Conservation (phyloP, 805 yeast species). For the Cyberlindnera euphorbiae region DNA sequence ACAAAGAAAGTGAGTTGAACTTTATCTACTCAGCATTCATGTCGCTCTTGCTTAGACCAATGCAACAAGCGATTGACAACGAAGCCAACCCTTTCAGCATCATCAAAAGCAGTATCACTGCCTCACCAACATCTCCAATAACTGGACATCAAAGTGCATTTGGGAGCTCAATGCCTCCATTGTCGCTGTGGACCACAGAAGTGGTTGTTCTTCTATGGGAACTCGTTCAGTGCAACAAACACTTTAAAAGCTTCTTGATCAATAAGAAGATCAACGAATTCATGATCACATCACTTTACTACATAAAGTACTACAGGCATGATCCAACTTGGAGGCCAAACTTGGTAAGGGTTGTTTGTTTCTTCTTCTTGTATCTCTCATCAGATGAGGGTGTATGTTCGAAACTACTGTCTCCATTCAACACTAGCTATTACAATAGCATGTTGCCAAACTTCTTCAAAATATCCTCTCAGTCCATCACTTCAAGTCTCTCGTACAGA, state of each 20-base stretch:
- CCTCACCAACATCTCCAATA: constrained; percentile 11
- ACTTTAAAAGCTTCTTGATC: constrained; percentile 42
- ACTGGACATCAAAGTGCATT: constrained; percentile 8
- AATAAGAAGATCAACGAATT: constrained; percentile 49
- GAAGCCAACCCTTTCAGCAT: constrained; percentile 34
- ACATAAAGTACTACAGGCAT: constrained; percentile 46
- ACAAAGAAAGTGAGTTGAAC: constrained; percentile 49
- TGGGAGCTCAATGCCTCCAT: constrained; percentile 30
- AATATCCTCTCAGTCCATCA: constrained; percentile 32
- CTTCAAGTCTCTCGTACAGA: constrained; percentile 44
- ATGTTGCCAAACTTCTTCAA: constrained; percentile 51
- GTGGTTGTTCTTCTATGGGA: constrained; percentile 70
- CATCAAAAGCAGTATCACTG: constrained; percentile 17
- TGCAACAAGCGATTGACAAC: constrained; percentile 33
- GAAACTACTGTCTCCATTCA: constrained; percentile 42
- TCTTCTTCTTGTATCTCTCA: constrained; percentile 46
- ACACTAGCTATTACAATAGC: constrained; percentile 36
- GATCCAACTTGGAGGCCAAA: constrained; percentile 32
- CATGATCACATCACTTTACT: constrained; percentile 48
- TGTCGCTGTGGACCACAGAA: constrained; percentile 52
- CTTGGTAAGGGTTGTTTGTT: constrained; percentile 46
- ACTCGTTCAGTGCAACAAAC: constrained; percentile 64
- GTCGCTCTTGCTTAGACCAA: constrained; percentile 42
- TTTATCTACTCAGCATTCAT: constrained; percentile 45
- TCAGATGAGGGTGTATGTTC: constrained; percentile 35